These are phyloP conservation scores for Paramecium caudatum DNA, from an alignment of 73 alveolate genomes.

Conservation along the genomic window DNA sequence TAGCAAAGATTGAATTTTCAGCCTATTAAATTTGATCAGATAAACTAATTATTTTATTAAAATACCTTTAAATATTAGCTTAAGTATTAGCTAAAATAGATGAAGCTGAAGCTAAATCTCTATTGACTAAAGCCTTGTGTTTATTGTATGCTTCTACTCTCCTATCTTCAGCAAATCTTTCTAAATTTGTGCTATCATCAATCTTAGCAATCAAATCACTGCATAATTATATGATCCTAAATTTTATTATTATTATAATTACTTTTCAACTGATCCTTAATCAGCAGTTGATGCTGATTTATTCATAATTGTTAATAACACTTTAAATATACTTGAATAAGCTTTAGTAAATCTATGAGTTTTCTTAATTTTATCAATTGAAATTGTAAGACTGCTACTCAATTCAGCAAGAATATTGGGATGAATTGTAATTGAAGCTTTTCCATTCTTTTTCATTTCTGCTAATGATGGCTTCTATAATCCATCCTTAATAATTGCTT, in stretches of 20 bases:
- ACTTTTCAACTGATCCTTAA: conserved; percentile 69
- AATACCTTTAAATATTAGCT: conserved; percentile 51
- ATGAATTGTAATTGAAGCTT: neutral
- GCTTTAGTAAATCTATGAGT: conserved; percentile 44
- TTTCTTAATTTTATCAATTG: conserved; percentile 27
- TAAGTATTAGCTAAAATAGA: conserved; percentile 59
- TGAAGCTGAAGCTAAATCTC: conserved; percentile 40
- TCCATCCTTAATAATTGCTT: conserved; percentile 48
- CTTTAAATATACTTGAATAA: conserved; percentile 48
- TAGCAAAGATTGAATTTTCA: neutral
- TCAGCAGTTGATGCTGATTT: conserved; percentile 68
- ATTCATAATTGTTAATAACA: conserved; percentile 29
- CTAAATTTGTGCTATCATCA: conserved; percentile 54
- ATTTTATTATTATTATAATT: neutral
- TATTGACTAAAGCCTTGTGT: conserved; percentile 12
- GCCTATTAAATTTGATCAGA: neutral
- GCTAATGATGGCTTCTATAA: neutral
- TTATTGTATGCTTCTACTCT: conserved; percentile 60
- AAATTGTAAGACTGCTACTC: neutral
- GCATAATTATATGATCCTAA: conserved; percentile 48
- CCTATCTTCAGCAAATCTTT: conserved; percentile 67
- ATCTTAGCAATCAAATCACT: conserved; percentile 33
- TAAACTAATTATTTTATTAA: neutral
- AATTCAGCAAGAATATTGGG: conserved; percentile 23
- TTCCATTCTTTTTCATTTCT: conserved; percentile 21